Base-by-base conservation (phyloP, 1,139 yeast genomes). In the Protomyces gravidus region DNA sequence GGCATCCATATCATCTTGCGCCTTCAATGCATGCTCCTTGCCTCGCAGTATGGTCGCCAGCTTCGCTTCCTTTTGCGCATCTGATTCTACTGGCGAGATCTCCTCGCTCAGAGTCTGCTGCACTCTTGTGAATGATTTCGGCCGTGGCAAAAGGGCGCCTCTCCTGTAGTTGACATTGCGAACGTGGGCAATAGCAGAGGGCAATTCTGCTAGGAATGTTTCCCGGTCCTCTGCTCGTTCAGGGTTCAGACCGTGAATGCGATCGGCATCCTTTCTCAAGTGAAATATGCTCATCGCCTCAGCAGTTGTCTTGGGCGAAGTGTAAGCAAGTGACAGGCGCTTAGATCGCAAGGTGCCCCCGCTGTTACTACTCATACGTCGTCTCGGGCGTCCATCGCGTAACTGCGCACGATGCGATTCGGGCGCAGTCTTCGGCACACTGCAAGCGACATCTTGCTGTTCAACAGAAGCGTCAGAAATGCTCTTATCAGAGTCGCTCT, bases 291-390 rank as follows among this genome's bases (percentile, higher is more conserved):
- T 46, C 21, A 53, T 53, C 3, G 58, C 58, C 7, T 47, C 45
- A 2, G 58, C 58, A 17, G 58, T 53, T 23, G 58, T 53, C 21
- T 50, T 53, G 9, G 58, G 58, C 5, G 58, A 53, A 7, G 51
- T 46, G 32, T 46, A 46, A 23, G 40, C 25, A 26, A 53, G 17
- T 13, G 51, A 46, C 11, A 53, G 51, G 11, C 46, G 51, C 33
- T 36, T 45, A 19, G 15, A 15, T 13, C 23, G 6, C 33, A 26
- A 21, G 15, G 33, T 47, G 11, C 21, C 26, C 13, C 39, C 45
- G 17, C 27, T 46, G 19, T 33, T 36, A 4, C 46, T 46, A 15
- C 58, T 45, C 5, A 32, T 19, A 9, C 58, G 49, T 32, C 26
- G 26, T 19, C 46, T 23, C 5, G 17, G 23, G 39, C 33, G 51